Evolutionary conservation across 164 flowering plant species (phyloP).

Genomic region (Annona cherimola): DNA sequence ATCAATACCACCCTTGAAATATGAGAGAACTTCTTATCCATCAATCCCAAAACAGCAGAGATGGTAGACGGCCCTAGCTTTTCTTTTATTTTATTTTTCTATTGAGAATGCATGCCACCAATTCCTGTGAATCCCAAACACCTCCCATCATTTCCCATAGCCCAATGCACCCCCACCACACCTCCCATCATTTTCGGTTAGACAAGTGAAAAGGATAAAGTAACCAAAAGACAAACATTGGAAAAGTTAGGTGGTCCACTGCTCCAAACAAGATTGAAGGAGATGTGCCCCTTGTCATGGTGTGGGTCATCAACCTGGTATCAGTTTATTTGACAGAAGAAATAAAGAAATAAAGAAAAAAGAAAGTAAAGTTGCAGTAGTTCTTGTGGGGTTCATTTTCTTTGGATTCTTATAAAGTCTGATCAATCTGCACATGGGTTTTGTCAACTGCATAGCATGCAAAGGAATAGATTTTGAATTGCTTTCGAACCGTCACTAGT

Average conservation of each 20-base stretch:
- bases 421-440: too few relatives aligned
- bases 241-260: not conserved
- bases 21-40: conserved; percentile 38
- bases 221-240: conserved; percentile 2
- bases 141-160: conserved; percentile 45
- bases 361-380: too few relatives aligned
- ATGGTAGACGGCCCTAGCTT: not conserved
- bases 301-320: too few relatives aligned
- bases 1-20: conserved; percentile 50
- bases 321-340: too few relatives aligned
- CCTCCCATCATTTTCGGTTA: conserved; percentile 59
- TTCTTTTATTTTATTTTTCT: not conserved
- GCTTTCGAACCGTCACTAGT: too few relatives aligned
- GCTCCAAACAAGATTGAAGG: too few relatives aligned
- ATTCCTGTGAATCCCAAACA: conserved; percentile 5
- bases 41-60: conserved; percentile 47
- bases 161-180: conserved; percentile 33
- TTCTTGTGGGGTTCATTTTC: too few relatives aligned
- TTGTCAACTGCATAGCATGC: too few relatives aligned
- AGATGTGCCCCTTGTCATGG: too few relatives aligned
- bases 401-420: too few relatives aligned
- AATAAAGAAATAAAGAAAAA: too few relatives aligned
- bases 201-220: conserved; percentile 32
- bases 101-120: conserved; percentile 10
- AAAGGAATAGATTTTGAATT: too few relatives aligned